phyloP scores from a whole-genome alignment of 2,329 filamentous ascomycete genomes.

The Laburnicola sp. region DNA sequence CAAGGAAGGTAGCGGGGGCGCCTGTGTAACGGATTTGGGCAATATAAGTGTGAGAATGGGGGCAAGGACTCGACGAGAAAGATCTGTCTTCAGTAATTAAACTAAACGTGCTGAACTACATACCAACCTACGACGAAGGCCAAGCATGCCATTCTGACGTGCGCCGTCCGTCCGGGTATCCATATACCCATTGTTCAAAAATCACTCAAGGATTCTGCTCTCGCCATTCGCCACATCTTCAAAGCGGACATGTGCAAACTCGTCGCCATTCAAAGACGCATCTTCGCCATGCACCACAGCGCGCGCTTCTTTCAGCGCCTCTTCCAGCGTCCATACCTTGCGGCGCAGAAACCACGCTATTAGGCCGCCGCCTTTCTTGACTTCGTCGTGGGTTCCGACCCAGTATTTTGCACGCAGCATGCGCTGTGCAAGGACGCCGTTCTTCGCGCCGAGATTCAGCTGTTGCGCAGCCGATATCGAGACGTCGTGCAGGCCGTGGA shows the following conservation, averaged over 20 bases:
- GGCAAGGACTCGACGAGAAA: too few relatives aligned
- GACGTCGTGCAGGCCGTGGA: conserved; percentile 68
- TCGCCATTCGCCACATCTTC: conserved; percentile 61
- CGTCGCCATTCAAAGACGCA: conserved; percentile 31
- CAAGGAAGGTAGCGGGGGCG: too few relatives aligned
- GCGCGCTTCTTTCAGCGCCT: conserved; percentile 54
- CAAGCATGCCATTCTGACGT: too few relatives aligned
- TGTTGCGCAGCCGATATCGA: conserved; percentile 56
- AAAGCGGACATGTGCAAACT: conserved; percentile 52
- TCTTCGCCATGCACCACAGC: conserved; percentile 48
- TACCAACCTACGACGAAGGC: too few relatives aligned
- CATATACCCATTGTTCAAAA: not conserved
- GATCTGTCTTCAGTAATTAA: too few relatives aligned
- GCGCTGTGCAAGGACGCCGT: conserved; percentile 61
- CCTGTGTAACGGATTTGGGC: too few relatives aligned
- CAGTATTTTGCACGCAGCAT: conserved; percentile 62
- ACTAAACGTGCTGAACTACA: too few relatives aligned
- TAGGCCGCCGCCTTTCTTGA: conserved; percentile 62
- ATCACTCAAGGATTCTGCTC: conserved; percentile 54
- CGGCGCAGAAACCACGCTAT: conserved; percentile 55
- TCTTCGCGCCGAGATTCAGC: conserved; percentile 65
- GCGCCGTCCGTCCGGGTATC: not conserved
- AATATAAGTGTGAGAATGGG: too few relatives aligned
- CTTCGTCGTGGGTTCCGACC: conserved; percentile 68
- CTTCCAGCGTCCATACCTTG: conserved; percentile 48